phyloP scores from a whole-genome alignment of 129 eudicot species.

The Deinandra increscens region DNA sequence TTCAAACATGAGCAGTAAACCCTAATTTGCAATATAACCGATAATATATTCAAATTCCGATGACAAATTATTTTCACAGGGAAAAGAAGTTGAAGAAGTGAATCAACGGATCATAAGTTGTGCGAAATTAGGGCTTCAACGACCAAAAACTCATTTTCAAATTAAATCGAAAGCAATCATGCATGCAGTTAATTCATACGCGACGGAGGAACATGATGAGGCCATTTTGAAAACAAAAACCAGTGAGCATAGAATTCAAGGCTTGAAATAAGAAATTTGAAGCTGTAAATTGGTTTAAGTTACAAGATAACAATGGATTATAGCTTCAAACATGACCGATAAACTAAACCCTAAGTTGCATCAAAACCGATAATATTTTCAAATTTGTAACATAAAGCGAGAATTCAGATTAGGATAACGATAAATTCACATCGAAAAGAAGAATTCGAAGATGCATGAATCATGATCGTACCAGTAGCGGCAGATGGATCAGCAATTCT shows the following conservation, averaged over 20 bases:
- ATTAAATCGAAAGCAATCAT: too few species aligned
- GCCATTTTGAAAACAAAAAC: too few species aligned
- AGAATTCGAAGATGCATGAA: neutral
- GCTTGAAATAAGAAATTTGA: neutral
- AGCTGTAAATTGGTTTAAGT: neutral
- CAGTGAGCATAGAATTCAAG: neutral
- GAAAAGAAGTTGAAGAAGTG: neutral
- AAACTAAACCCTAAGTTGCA: neutral
- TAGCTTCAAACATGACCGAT: neutral
- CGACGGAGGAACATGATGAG: too few species aligned
- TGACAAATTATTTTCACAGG: neutral
- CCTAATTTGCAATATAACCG: neutral
- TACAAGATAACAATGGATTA: neutral
- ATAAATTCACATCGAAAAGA: neutral
- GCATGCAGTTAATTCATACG: too few species aligned
- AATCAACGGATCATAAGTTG: too few species aligned
- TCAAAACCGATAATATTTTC: neutral
- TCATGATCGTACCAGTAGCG: constrained; percentile 10
- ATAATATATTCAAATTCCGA: neutral
- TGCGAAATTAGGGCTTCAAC: too few species aligned
- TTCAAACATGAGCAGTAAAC: neutral
- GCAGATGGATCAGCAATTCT: neutral
- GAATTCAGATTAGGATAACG: neutral
- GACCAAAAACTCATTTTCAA: too few species aligned
- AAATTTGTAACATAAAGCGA: neutral